phyloP scores from a whole-genome alignment of 805 yeast genomes.

The Wickerhamomyces strasburgensis region DNA sequence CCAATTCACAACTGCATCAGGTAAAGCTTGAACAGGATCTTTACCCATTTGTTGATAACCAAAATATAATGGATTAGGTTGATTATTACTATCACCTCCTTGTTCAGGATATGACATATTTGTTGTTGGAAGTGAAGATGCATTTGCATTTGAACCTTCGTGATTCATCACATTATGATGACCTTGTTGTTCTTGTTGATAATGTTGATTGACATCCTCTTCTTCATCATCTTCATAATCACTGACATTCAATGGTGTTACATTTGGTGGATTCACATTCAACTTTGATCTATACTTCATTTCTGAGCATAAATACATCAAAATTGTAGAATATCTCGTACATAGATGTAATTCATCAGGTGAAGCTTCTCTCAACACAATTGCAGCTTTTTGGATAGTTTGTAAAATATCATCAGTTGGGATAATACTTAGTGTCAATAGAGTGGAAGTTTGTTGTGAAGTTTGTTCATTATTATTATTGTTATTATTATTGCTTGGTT shows the following conservation, averaged over 20 bases:
- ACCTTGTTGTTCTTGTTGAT: constrained; percentile 2
- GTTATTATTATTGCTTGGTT: constrained; percentile 10
- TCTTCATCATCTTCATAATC: constrained; percentile 20
- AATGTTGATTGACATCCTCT: constrained; percentile 3
- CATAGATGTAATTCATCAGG: constrained; percentile 88
- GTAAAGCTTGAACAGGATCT: constrained; percentile 14
- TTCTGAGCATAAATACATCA: constrained; percentile 72
- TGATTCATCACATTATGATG: too few relatives aligned
- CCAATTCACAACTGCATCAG: constrained; percentile 43
- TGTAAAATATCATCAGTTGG: constrained; percentile 67
- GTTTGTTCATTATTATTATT: constrained; percentile 31
- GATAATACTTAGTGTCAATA: constrained; percentile 52
- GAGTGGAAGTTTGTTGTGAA: constrained; percentile 40
- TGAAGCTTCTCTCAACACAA: constrained; percentile 70
- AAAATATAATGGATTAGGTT: constrained; percentile 13
- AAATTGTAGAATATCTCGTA: constrained; percentile 69
- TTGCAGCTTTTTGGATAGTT: constrained; percentile 66
- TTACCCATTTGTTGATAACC: constrained; percentile 22
- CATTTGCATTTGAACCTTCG: too few relatives aligned
- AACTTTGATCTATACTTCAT: constrained; percentile 47
- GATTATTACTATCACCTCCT: too few relatives aligned
- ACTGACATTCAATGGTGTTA: constrained; percentile 19
- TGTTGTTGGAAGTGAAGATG: neutral
- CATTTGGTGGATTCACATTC: constrained; percentile 24
- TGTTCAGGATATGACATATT: neutral